Evolutionary conservation across 192 early-diverging fungal species (phyloP), one percentile per base, ranked within the genome.

Genomic region (Coemansia sp.): DNA sequence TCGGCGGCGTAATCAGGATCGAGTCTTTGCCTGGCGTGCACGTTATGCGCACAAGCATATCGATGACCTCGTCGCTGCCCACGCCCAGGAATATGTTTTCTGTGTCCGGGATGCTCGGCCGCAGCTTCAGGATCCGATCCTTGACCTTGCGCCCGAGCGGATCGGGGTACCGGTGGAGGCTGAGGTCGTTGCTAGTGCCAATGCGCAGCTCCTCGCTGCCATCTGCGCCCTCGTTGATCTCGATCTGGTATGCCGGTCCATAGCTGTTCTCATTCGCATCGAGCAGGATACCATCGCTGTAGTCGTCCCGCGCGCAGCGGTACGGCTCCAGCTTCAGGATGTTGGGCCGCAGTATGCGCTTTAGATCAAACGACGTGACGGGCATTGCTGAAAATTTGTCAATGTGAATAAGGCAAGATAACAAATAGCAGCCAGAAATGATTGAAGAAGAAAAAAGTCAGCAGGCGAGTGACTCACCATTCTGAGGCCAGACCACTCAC

Each of bases 191-290:
- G 23, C 45, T 57, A 18, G 48, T 18, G 27, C 58, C 51, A 2
- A 71, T 55, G 30, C 23, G 40, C 11, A 58, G 43, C 2, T 50
- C 32, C 7, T 80, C 52, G 69, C 65, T 8, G 48, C 70, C 31
- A 43, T 27, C 32, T 56, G 56, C 35, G 50, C 44, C 40, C 19
- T 57, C 40, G 65, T 52, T 31, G 81, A 79, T 40, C 80, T 76
- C 47, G 7, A 58, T 49, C 38, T 68, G 60, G 56, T 76, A 65
- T 22, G 64, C 74, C 0, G 88, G 78, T 0, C 98, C 98, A 69
- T 89, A 92, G 54, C 92, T 85, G 83, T 99, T 99, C 71, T 99
- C 96, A 71, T 99, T 99, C 29, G 98, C 96, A 65, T 99, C 96
- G n/a, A 99, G 85, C 12, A 99, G 79, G 47, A 99, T 90, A 23